Base-by-base conservation (phyloP, 257 asterid genomes). In the Solanum sparsipilum region DNA sequence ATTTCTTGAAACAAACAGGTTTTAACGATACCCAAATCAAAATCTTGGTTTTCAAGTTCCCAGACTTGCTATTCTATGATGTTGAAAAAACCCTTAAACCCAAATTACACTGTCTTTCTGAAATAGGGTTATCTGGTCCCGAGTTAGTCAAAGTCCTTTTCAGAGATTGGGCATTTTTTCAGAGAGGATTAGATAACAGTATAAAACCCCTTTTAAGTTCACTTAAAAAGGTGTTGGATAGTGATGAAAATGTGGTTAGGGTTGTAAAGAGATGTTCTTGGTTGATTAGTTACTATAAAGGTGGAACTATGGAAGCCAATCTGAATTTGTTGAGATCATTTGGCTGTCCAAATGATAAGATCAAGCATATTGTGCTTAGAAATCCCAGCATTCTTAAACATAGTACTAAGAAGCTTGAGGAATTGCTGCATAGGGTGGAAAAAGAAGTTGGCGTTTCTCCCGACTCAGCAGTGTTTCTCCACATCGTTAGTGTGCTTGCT, bases 81-180 rank as follows among this genome's bases (percentile, higher is more conserved):
- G 87, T 89, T 2, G 84, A 81, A 20, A 89, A 70, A 85, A 65
- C 79, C 86, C 90, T 88, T 23, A 29, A 85, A 36, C 90, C 90
- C 60, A 88, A 85, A 86, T 3, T 88, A 27, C 60, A 71, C 74
- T 48, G 56, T 29, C 76, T 88, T 52, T 52, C 82, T 5, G 87
- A 67, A n/a, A 39, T 88, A 13, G 87, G 90, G 10, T 44, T 88
- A 9, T 88, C 90, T 36, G 48, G 52, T 39, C 74, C 58, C 31
- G 87, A 84, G 25, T 52, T 88, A 21, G 73, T 58, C 10, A 41
- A 70, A 23, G 29, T 89, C 6, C 9, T 89, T 2, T 32, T 65
- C 20, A 11, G 36, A 29, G 58, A 82, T 29, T 48, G 20, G 25
- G 0, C 1, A 4, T 31, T 88, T 56, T 10, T 88, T 38, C 6